Conservation (phyloP, 306 rosid species). For the Cicer pinnatifidum region DNA sequence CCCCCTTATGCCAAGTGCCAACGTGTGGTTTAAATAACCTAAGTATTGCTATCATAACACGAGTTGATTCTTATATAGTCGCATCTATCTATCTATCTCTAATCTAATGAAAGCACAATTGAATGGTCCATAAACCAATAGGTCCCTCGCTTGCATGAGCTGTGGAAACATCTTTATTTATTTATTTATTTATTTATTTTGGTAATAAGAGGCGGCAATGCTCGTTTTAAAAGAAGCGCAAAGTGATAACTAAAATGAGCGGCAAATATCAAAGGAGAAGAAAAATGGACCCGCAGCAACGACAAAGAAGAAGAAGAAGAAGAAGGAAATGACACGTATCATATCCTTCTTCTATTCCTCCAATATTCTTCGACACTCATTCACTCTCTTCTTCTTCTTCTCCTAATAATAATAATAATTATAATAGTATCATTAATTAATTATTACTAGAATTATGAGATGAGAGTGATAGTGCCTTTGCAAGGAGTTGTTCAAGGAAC, state of each 20-base stretch:
- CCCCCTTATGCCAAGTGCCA: too few species aligned
- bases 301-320: too few species aligned
- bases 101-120: neutral
- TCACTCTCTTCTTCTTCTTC: too few species aligned
- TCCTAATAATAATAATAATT: too few species aligned
- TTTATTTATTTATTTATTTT: too few species aligned
- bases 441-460: neutral
- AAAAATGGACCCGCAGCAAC: neutral
- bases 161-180: neutral
- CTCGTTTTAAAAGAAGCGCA: too few species aligned
- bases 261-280: conserved; percentile 17
- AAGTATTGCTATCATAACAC: neutral
- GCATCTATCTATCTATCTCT: neutral
- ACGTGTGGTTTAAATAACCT: too few species aligned
- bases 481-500: conserved; percentile 91
- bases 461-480: conserved; percentile 90
- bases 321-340: neutral
- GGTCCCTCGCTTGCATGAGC: neutral
- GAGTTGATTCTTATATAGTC: neutral
- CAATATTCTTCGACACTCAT: neutral
- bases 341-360: neutral
- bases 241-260: conserved; percentile 25
- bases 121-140: conserved; percentile 14
- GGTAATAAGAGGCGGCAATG: too few species aligned
- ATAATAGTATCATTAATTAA: too few species aligned